Evolutionary conservation across 2,329 filamentous ascomycete species (phyloP), one percentile per base, ranked within the genome.

Genomic region (Alternaria sp.): DNA sequence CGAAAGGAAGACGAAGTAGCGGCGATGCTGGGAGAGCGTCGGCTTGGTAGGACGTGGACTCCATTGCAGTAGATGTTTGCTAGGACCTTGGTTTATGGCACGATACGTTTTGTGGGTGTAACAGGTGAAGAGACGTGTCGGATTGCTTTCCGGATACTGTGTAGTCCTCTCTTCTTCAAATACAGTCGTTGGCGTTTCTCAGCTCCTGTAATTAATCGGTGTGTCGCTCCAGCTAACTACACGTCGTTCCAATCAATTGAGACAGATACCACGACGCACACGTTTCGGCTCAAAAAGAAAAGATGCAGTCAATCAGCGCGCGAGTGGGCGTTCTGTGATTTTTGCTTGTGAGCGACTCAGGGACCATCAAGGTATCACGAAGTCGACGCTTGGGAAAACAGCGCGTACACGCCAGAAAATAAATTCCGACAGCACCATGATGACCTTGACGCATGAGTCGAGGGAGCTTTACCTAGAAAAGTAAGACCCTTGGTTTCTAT

Each of bases 1-100:
- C 82, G 5, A 79, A 69, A 3, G 82, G 82, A 5, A 84, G 71
- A 8, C 78, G 77, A n/a, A 83, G 72, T 36, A 84, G 77, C 3
- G 74, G 75, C 44, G 77, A 78, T 14, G 65, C 56, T 48, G 64
- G 55, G 32, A 65, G 25, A 16, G 32, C 53, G 18, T 57, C 53
- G 43, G 41, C 40, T 11, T 49, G 14, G 30, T 28, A n/a, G 6
- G 38, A 2, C 10, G 18, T 52, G 38, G 40, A n/a, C 11, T 52
- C 34, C 65, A 68, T 71, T 8, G 20, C 57, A 16, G 20, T 59
- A 16, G 41, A 50, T 3, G 53, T 53, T 28, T 43, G 20, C 16
- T 10, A 46, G 27, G 9, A n/a, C 11, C 43, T 58, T 7, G 34
- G 12, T 28, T 12, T 49, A 27, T 30, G 50, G 25, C 22, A 16